Conservation (phyloP, 768 basidiomycete genomes). For the Gyrodon lividus region DNA sequence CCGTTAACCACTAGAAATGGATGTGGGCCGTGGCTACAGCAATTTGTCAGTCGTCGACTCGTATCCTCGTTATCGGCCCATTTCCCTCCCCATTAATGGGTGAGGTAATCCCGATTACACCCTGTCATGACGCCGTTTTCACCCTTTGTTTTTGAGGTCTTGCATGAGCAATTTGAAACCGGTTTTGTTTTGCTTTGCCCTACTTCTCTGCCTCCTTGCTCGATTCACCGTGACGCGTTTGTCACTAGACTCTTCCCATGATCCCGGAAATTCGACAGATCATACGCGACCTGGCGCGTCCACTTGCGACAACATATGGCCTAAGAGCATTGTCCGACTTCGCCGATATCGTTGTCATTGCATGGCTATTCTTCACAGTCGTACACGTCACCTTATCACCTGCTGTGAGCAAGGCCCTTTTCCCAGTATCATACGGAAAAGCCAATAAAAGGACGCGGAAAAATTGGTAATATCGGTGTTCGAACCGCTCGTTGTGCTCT, state of each 20-base stretch:
- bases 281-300: constrained; percentile 29
- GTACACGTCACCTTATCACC: constrained; percentile 63
- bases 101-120: too few relatives aligned
- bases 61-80: too few relatives aligned
- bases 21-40: too few relatives aligned
- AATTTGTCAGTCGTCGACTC: too few relatives aligned
- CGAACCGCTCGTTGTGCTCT: not conserved
- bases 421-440: constrained; percentile 49
- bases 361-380: constrained; percentile 56
- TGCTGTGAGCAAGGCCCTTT: constrained; percentile 43
- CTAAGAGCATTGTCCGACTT: constrained; percentile 56
- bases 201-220: not conserved
- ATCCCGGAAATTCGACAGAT: constrained; percentile 29
- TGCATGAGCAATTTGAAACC: too few relatives aligned
- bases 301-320: constrained; percentile 37
- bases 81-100: too few relatives aligned
- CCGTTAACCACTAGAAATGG: too few relatives aligned
- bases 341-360: constrained; percentile 51
- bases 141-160: too few relatives aligned
- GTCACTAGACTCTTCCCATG: constrained; percentile 14
- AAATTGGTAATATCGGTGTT: constrained; percentile 49
- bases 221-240: not conserved
- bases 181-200: not conserved
- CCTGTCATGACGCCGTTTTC: too few relatives aligned
- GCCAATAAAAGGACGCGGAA: constrained; percentile 48